These are phyloP conservation scores for Suhomyces bokatorum DNA, from an alignment of 1,139 yeast genomes.

Conservation along the genomic window DNA sequence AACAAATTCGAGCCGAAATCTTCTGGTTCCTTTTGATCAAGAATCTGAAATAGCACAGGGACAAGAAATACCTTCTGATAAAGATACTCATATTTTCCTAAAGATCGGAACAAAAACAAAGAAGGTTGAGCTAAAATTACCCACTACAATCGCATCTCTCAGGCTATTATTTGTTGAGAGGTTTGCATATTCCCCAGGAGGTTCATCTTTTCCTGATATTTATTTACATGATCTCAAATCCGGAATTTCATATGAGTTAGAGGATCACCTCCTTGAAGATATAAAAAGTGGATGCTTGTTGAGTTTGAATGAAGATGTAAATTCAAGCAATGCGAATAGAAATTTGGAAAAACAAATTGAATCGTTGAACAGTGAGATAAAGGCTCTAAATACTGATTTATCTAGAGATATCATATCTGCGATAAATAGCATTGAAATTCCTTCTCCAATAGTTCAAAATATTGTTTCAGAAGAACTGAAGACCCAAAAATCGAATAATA, in stretches of 20 bases:
- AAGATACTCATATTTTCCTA: conserved; percentile 42
- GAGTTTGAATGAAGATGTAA: conserved; percentile 47
- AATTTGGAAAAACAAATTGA: conserved; percentile 33
- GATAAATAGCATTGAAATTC: conserved; percentile 25
- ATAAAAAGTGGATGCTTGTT: conserved; percentile 62
- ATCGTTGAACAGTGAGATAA: conserved; percentile 30
- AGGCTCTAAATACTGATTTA: conserved; percentile 26
- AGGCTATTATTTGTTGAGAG: conserved; percentile 80
- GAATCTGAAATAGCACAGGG: neutral
- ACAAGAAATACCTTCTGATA: neutral
- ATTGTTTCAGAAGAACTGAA: conserved; percentile 4
- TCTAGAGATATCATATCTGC: conserved; percentile 26
- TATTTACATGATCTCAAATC: conserved; percentile 65
- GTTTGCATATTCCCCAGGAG: conserved; percentile 80
- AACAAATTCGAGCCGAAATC: neutral
- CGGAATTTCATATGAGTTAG: conserved; percentile 75
- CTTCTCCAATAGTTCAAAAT: conserved; percentile 14
- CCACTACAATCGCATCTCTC: conserved; percentile 62
- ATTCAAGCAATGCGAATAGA: conserved; percentile 19
- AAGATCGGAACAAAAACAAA: conserved; percentile 62
- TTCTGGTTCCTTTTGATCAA: conserved; percentile 2
- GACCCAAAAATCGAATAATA: neutral
- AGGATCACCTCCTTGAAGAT: conserved; percentile 62
- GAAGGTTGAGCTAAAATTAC: conserved; percentile 53
- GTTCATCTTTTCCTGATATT: conserved; percentile 74